Base-by-base conservation (phyloP, 2,329 filamentous ascomycete species). In the Tolypocladium tropicale region DNA sequence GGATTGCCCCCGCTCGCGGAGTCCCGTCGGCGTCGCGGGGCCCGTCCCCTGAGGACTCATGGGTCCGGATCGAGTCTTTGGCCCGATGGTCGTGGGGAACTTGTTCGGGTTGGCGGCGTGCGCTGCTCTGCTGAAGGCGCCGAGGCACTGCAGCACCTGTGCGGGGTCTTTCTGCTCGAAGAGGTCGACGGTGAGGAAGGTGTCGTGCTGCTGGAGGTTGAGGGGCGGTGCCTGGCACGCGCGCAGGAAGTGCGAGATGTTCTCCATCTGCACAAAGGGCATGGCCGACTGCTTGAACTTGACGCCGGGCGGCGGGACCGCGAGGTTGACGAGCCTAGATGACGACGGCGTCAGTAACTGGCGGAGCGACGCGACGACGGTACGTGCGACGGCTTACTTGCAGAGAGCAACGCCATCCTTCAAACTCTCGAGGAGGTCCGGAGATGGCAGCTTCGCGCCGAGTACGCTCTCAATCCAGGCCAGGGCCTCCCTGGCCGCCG, bases 241-340 rank as follows among this genome's bases (percentile, higher is more conserved):
- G 66, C 83, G 85, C 55, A 99, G 83, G 74, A 96, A 99, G 68
- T 95, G 90, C 5, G 92, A 95, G 67, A 99, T 96, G 70, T 99
- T 99, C 72, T 99, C 94, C 92, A 97, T 97, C 73, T 99, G 94
- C 43, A 97, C 93, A 69, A 99, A 99, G 0, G 94, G 94, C 93
- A 97, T 97, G 43, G 84, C 75, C 1, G 92, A 96, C 68, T 87
- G 80, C 74, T 97, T 97, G 81, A 88, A 97, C 70, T 87, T 90
- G 73, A 96, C 82, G 34, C 87, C 87, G 0, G 89, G 89, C 18
- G 86, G 82, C 30, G 89, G 88, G 39, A 88, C 72, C 34, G 83
- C 88, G 56, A 93, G 79, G 68, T 96, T 97, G 65, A 90, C 82
- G 54, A 97, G 84, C 67, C 90, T 94, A n/a, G 23, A 7, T 61